These are phyloP conservation scores for Podila epicladia DNA, from an alignment of 192 early-diverging fungal genomes.

Conservation along the genomic window DNA sequence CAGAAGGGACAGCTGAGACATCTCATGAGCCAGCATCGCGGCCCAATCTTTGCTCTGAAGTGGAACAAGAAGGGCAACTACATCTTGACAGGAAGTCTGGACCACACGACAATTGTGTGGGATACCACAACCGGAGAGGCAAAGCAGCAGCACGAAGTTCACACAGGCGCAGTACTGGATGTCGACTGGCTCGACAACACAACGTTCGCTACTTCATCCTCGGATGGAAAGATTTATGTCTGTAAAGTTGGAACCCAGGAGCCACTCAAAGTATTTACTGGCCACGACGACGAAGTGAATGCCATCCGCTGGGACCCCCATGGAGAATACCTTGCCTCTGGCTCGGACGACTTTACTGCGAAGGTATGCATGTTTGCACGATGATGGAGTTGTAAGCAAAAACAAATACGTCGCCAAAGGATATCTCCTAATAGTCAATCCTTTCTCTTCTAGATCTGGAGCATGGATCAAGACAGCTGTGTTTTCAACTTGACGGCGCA, in stretches of 20 bases:
- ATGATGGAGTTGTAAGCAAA: neutral
- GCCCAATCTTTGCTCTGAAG: slow-evolving; percentile 84
- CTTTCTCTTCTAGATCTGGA: slow-evolving; percentile 63
- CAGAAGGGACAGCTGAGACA: slow-evolving; percentile 57
- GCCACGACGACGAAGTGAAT: slow-evolving; percentile 87
- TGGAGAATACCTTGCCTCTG: slow-evolving; percentile 74
- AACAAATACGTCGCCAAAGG: neutral
- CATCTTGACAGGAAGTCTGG: slow-evolving; percentile 80
- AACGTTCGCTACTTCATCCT: slow-evolving; percentile 91
- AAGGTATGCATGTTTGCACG: slow-evolving; percentile 51
- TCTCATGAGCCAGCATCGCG: slow-evolving; percentile 69
- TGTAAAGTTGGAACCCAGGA: slow-evolving; percentile 75
- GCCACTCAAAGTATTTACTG: slow-evolving; percentile 78
- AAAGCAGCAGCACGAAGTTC: slow-evolving; percentile 74
- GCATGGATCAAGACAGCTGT: slow-evolving; percentile 62
- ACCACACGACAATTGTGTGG: slow-evolving; percentile 89
- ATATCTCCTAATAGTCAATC: neutral
- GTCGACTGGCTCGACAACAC: slow-evolving; percentile 94
- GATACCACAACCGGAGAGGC: slow-evolving; percentile 77
- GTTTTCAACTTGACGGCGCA: slow-evolving; percentile 74
- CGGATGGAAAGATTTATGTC: slow-evolving; percentile 82
- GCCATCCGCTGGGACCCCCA: slow-evolving; percentile 78
- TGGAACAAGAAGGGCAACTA: slow-evolving; percentile 86
- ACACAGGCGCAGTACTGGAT: slow-evolving; percentile 74
- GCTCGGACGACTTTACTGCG: slow-evolving; percentile 80